Evolutionary conservation across 768 basidiomycete genomes (phyloP), one percentile per base, ranked within the genome.

Genomic region (Trametes sanguinea): DNA sequence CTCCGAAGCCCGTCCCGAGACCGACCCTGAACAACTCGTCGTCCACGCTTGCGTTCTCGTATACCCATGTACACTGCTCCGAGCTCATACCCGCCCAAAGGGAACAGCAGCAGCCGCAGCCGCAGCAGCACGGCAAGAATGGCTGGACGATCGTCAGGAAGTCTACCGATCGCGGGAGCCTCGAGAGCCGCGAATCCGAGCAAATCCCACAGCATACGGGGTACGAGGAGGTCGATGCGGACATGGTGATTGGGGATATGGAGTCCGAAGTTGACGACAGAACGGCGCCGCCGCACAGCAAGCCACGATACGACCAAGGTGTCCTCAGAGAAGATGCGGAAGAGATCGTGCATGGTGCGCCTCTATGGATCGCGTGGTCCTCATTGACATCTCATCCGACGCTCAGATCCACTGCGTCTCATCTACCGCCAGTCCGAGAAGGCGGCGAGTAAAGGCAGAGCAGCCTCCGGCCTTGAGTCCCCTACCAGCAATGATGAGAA

Each of bases 111-210:
- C 35, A 84, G 52, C 72, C 68, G 32, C 77, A 74, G 56, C n/a
- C 22, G 10, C 50, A 48, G 10, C 50, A 48, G 33, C 71, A 78
- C 17, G 76, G 80, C 54, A 85, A 85, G 73, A 80, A 82, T 71
- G 87, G 87, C 47, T 94, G 91, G 91, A 92, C 90, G 16, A 87
- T 92, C 67, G 86, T 94, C 61, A 76, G 80, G 65, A 84, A 76
- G 61, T 73, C 76, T 14, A 71, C 73, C 45, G 62, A 69, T 30
- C 70, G 51, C 71, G 69, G 44, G 45, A 74, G 69, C 63, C 39
- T 65, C 37, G 72, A 73, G 33, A 68, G 57, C 51, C 68, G 66
- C 11, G 48, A 68, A 16, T 64, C 65, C 30, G 53, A 33, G 54
- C 72, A 69, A 55, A 64, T 55, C 11, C 54, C 66, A 40, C 63